phyloP scores from a whole-genome alignment of 2,329 filamentous ascomycete species.

The Penicillium sp. region DNA sequence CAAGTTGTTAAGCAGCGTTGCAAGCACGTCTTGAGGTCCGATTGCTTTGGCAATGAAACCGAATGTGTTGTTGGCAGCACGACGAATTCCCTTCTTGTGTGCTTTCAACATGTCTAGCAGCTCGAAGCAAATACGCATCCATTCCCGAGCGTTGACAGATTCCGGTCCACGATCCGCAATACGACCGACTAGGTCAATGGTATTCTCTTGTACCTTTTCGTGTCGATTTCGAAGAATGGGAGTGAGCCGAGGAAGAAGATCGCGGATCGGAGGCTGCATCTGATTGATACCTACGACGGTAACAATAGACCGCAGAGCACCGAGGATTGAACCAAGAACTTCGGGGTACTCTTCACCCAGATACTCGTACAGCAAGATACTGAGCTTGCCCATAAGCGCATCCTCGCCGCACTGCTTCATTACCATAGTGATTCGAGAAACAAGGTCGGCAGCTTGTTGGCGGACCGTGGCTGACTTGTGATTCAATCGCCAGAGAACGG shows the following conservation, averaged over 20 bases:
- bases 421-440: constrained; percentile 94
- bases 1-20: constrained; percentile 92
- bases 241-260: constrained; percentile 87
- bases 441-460: constrained; percentile 93
- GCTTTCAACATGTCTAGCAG: constrained; percentile 98
- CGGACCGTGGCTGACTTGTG: constrained; percentile 97
- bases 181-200: constrained; percentile 94
- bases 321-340: constrained; percentile 92
- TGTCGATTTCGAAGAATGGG: constrained; percentile 98
- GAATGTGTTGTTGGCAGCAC: constrained; percentile 98
- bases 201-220: constrained; percentile 99
- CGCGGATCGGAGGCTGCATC: constrained; percentile 97
- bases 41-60: constrained; percentile 99
- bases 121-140: constrained; percentile 99
- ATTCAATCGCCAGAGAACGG: constrained; percentile 93
- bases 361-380: constrained; percentile 94
- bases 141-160: constrained; percentile 93
- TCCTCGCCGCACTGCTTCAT: constrained; percentile 99
- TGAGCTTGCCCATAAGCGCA: constrained; percentile 89
- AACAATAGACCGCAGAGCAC: constrained; percentile 90
- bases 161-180: constrained; percentile 96
- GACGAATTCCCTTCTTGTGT: constrained; percentile 97
- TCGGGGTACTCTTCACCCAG: constrained; percentile 98
- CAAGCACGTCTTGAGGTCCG: constrained; percentile 92
- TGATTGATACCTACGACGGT: constrained; percentile 96